Base-by-base conservation (phyloP, 495 filamentous ascomycete species). In the Jackrogersella multiformis region DNA sequence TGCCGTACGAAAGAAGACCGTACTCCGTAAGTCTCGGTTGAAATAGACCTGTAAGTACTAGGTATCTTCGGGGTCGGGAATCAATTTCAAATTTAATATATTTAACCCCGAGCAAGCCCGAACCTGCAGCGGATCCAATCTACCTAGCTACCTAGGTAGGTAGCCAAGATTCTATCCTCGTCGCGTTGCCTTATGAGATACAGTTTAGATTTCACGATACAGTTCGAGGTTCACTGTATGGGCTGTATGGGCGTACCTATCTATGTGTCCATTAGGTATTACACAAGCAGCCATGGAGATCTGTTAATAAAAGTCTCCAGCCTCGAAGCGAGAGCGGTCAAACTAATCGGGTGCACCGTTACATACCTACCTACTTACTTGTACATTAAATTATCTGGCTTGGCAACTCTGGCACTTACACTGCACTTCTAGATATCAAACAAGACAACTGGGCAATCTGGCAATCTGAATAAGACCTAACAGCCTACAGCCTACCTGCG, bases 31-130 rank as follows among this genome's bases (percentile, higher is more conserved):
- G 30, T 53, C 16, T 16, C 13, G 2, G n/a, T 13, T 38, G 35
- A n/a, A n/a, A n/a, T 24, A 44, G 23, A 21, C 41, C 41, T 44
- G 41, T 20, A 48, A n/a, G n/a, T n/a, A n/a, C n/a, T n/a, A n/a
- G n/a, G n/a, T n/a, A n/a, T 32, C 21, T 32, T 49, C 24, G 45
- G 45, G 1, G 7, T 49, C 45, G 45, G 45, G 15, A 8, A 18
- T 49, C 26, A 30, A 32, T 10, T 10, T n/a, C 45, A 18, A 30
- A 53, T 36, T 38, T 30, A 30, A 20, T 16, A 35, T 58, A 23
- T 45, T 58, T 60, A 69, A 69, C 42, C 35, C 56, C 66, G 60
- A 69, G 28, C 60, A 56, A 12, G 21, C 41, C 66, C 66, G 51
- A 65, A 26, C n/a, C n/a, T n/a, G 48, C 46, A 30, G 66, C 61